phyloP scores from a whole-genome alignment of 768 basidiomycete genomes.

The Tricholoma sp. region DNA sequence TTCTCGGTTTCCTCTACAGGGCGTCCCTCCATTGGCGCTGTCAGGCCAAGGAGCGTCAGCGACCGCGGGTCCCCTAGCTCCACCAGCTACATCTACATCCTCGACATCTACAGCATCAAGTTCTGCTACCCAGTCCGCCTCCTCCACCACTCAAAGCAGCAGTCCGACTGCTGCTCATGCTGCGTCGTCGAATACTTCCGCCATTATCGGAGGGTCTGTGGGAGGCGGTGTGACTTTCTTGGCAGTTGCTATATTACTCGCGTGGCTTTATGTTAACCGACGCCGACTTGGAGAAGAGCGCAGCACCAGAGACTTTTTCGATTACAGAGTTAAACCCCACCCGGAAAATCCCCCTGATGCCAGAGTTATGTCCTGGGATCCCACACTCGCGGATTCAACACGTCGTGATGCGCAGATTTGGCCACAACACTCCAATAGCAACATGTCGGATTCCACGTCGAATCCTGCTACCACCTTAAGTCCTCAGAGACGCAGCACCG shows the following conservation, averaged over 20 bases:
- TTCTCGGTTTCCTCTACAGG: slow-evolving; percentile 13
- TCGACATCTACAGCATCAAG: background rate
- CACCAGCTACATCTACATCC: background rate
- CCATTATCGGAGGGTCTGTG: slow-evolving; percentile 19
- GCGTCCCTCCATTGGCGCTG: slow-evolving; percentile 17
- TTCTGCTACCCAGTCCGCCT: background rate
- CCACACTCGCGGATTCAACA: background rate
- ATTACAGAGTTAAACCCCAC: slow-evolving; percentile 10
- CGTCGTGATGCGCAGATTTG: background rate
- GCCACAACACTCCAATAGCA: background rate
- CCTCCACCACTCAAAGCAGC: background rate
- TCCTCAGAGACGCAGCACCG: background rate
- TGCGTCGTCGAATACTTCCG: slow-evolving; percentile 2
- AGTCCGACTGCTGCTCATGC: background rate
- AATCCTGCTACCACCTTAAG: background rate
- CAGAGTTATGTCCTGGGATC: background rate
- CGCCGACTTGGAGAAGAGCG: slow-evolving; percentile 4
- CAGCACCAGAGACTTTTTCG: slow-evolving; percentile 11
- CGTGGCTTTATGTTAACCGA: slow-evolving; percentile 7
- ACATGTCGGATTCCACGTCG: background rate
- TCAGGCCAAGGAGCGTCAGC: slow-evolving; percentile 32
- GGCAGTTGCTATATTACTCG: slow-evolving; percentile 2
- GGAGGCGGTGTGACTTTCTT: slow-evolving; percentile 14
- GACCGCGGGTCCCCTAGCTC: slow-evolving; percentile 15
- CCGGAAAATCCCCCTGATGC: background rate